Evolutionary conservation across 2,329 filamentous ascomycete genomes (phyloP).

Genomic region (Byssothecium circinans): DNA sequence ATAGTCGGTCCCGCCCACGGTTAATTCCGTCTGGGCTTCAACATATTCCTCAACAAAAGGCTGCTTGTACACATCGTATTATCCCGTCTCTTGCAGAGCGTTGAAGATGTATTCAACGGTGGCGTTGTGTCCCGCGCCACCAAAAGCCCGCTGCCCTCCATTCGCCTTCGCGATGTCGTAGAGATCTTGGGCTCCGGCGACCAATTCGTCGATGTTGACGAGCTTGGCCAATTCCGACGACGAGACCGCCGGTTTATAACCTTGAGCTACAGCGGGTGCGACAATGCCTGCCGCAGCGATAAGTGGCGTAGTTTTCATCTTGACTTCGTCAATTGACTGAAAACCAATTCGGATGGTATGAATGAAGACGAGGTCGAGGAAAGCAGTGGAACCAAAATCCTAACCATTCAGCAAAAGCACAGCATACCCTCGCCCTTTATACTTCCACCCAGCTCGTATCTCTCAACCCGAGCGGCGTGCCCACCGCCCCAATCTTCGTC

Average conservation of each 20-base stretch:
- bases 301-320: conserved; percentile 35
- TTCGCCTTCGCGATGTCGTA: conserved; percentile 44
- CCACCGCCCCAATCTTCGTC: too few relatives aligned
- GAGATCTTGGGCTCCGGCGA: conserved; percentile 34
- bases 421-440: too few relatives aligned
- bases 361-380: background rate
- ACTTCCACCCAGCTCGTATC: too few relatives aligned
- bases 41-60: conserved; percentile 40
- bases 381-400: background rate
- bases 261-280: conserved; percentile 23
- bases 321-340: background rate
- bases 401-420: too few relatives aligned
- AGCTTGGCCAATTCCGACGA: conserved; percentile 6
- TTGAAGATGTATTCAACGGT: conserved; percentile 39
- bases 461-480: too few relatives aligned
- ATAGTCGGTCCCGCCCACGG: conserved; percentile 26
- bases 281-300: conserved; percentile 20
- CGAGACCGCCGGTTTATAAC: conserved; percentile 12
- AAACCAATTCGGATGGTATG: background rate
- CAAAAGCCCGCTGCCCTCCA: conserved; percentile 40
- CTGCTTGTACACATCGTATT: conserved; percentile 41
- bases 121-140: conserved; percentile 38
- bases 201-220: conserved; percentile 30
- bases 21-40: conserved; percentile 30
- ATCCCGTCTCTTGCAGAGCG: conserved; percentile 30